Percentiles rank a stretch among this genome's conserved stretches.
Conservation (phyloP, 129 eudicot genomes). For the Flaveria ramosissima region DNA sequence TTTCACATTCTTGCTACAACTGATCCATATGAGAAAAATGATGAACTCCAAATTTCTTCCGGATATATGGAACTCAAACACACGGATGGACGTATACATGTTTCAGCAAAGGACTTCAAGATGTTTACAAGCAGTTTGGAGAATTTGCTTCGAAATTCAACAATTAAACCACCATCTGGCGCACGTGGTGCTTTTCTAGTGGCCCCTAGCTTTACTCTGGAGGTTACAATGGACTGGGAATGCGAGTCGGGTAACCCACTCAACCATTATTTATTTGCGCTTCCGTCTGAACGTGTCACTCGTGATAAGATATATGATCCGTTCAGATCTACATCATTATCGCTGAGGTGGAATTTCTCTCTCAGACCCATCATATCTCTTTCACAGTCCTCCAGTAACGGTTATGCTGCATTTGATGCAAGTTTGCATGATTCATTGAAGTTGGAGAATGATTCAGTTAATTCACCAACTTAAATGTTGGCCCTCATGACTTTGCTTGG, state of each 20-base stretch:
- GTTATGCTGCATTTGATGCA: slow-evolving; percentile 42
- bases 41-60: slow-evolving; percentile 68
- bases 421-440: slow-evolving; percentile 42
- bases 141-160: slow-evolving; percentile 61
- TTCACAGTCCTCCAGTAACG: slow-evolving; percentile 47
- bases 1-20: slow-evolving; percentile 91
- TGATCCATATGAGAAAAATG: slow-evolving; percentile 85
- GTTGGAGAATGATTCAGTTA: slow-evolving; percentile 38
- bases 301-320: slow-evolving; percentile 83
- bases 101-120: slow-evolving; percentile 78
- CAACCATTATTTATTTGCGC: slow-evolving; percentile 89
- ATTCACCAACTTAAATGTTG: slow-evolving; percentile 69
- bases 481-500: slow-evolving; percentile 98
- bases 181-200: slow-evolving; percentile 63
- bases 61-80: slow-evolving; percentile 83
- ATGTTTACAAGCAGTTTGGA: slow-evolving; percentile 90
- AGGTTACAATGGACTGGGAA: slow-evolving; percentile 96
- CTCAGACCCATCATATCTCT: slow-evolving; percentile 60
- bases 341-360: slow-evolving; percentile 81
- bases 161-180: slow-evolving; percentile 62
- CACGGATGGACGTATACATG: slow-evolving; percentile 83
- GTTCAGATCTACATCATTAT: slow-evolving; percentile 86
- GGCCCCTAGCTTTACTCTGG: slow-evolving; percentile 75
- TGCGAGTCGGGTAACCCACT: slow-evolving; percentile 91
- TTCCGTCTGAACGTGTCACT: slow-evolving; percentile 74